Conservation (phyloP, 192 early-diverging fungal species). For the Obelidium mucronatum region DNA sequence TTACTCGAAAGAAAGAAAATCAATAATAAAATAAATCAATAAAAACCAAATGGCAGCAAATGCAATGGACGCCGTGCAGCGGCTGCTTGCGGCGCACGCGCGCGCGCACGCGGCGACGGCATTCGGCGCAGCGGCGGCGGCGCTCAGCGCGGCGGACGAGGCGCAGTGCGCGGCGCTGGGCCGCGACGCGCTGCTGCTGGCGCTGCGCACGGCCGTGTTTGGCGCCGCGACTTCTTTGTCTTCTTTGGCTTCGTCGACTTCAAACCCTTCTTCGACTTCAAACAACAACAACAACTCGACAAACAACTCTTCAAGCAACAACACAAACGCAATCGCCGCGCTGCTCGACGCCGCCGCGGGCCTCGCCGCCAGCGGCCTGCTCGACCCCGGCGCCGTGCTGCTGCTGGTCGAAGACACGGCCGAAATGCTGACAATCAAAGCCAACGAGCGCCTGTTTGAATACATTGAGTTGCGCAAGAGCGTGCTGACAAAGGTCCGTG, state of each 20-base stretch:
- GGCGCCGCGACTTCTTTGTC: no score
- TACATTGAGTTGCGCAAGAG: slow-evolving; percentile 68
- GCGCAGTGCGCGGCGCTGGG: neutral
- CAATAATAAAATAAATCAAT: no score
- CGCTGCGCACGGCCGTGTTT: no score
- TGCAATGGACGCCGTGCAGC: neutral
- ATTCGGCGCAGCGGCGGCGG: neutral
- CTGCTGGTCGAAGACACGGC: slow-evolving; percentile 73
- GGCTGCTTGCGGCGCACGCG: neutral
- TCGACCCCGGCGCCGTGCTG: slow-evolving; percentile 59
- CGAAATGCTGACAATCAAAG: slow-evolving; percentile 67
- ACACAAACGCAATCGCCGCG: neutral
- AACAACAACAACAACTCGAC: no score
- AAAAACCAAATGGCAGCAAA: neutral
- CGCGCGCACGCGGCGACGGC: neutral
- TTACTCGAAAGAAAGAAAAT: no score
- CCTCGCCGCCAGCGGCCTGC: neutral
- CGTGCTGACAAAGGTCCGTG: slow-evolving; percentile 61
- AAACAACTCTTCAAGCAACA: no score
- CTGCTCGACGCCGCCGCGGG: neutral
- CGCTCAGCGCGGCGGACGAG: neutral
- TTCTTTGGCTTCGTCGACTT: no score
- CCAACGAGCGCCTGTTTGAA: slow-evolving; percentile 63
- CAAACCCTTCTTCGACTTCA: no score
- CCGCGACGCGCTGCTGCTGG: neutral